Base-by-base conservation (phyloP, 345 rosid genomes). In the Eucalyptus victrix region DNA sequence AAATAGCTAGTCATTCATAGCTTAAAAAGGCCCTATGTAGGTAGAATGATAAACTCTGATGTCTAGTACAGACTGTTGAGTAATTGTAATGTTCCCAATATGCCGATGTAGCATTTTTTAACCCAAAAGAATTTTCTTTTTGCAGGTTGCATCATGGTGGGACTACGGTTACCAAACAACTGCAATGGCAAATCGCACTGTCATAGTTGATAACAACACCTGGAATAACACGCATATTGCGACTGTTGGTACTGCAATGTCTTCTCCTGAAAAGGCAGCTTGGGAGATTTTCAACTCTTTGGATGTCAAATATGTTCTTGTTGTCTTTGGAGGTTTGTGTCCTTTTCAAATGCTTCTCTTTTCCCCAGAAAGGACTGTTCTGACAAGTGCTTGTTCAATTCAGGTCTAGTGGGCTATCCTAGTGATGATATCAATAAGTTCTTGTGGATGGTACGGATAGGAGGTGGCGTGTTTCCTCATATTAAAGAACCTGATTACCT, bases 191-290 rank as follows among this genome's bases (percentile, higher is more conserved):
- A 98, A 97, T 80, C 96, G 99, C 90, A 98, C 99, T 17, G 99
- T 98, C 90, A 97, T 98, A 86, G 99, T 98, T 86, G 99, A 98
- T 94, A 97, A 98, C 91, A 98, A 98, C 90, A 98, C 99, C 62
- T 98, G 99, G 99, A 98, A 98, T 90, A 98, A 98, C 92, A 98
- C 99, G 34, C 99, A 98, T 90, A 98, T 98, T 93, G 99, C 99
- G 90, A 98, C 99, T 81, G 99, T 98, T 89, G 99, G 99, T 51
- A 98, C 99, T 89, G 99, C 99, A 58, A 97, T 98, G 99, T 98
- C 99, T 90, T 98, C 99, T 91, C 99, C 99, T 80, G 99, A 98
- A 92, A 98, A 94, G 94, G 98, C 98, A 69, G 99, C 99, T 30
- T 97, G 99, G 99, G 99, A 97, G 92, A 98, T 97, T 87, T 98